phyloP scores from a whole-genome alignment of 139 green algal genomes.

The Limnomonas spitsbergensis region DNA sequence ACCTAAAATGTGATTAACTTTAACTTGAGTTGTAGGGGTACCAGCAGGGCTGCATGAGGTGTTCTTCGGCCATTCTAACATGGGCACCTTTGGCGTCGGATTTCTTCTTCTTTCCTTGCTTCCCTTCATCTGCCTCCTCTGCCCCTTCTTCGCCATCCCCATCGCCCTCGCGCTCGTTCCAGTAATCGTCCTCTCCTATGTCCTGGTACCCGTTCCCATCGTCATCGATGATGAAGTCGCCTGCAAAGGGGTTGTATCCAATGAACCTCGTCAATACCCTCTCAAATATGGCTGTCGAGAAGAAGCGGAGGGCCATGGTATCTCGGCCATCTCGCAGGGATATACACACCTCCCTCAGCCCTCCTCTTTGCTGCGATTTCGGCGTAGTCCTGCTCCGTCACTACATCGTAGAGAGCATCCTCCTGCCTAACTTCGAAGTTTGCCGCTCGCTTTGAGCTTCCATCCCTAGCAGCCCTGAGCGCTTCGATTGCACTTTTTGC shows the following conservation, averaged over 20 bases:
- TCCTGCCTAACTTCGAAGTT: constrained; percentile 77
- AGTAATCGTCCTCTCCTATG: constrained; percentile 85
- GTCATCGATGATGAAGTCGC: constrained; percentile 79
- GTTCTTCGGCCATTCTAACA: no score
- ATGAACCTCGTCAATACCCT: neutral
- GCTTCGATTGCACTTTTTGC: constrained; percentile 13
- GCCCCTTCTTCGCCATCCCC: constrained; percentile 29
- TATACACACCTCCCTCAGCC: constrained; percentile 61
- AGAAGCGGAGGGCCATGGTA: neutral
- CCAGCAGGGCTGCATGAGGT: no score
- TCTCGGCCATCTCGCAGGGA: neutral
- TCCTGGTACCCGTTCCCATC: constrained; percentile 80
- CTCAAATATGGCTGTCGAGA: neutral
- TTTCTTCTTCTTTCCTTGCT: constrained; percentile 30
- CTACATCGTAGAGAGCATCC: constrained; percentile 81
- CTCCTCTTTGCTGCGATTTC: constrained; percentile 80
- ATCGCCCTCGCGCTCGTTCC: constrained; percentile 25
- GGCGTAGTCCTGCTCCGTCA: constrained; percentile 87
- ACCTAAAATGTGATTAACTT: no score
- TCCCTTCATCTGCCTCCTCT: constrained; percentile 39
- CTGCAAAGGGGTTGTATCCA: constrained; percentile 28
- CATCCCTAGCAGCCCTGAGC: constrained; percentile 41
- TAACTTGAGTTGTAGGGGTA: no score
- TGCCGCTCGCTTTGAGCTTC: constrained; percentile 48
- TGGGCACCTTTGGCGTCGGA: constrained; percentile 1